These are phyloP conservation scores for Orbilia javanica DNA, from an alignment of 2,329 filamentous ascomycete species.

Conservation along the genomic window DNA sequence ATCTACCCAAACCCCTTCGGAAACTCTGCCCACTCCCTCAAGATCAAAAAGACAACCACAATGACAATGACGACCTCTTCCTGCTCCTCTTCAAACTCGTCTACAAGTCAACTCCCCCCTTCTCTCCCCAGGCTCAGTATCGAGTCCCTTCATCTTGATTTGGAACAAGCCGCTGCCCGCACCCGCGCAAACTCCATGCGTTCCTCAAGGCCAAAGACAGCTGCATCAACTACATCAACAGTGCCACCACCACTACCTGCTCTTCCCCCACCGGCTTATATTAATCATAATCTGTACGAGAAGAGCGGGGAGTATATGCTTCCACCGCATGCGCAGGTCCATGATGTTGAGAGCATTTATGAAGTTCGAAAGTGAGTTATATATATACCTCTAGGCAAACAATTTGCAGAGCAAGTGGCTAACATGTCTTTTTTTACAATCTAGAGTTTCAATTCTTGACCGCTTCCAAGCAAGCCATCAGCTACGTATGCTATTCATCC, in stretches of 20 bases:
- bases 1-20: constrained; percentile 28
- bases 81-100: constrained; percentile 1
- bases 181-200: constrained; percentile 18
- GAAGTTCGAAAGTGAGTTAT: constrained; percentile 40
- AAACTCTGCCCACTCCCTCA: constrained; percentile 16
- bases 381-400: neutral
- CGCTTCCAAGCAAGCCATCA: constrained; percentile 33
- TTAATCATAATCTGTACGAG: constrained; percentile 19
- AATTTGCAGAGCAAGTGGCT: neutral
- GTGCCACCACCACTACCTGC: constrained; percentile 1
- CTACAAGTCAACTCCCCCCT: constrained; percentile 13
- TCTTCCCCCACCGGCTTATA: constrained; percentile 40
- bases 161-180: constrained; percentile 21
- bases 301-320: constrained; percentile 40
- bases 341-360: constrained; percentile 50
- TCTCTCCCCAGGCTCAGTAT: constrained; percentile 39
- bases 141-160: constrained; percentile 37
- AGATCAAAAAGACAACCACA: constrained; percentile 20
- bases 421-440: neutral
- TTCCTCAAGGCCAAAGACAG: constrained; percentile 26
- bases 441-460: constrained; percentile 33
- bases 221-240: constrained; percentile 21
- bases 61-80: neutral
- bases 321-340: constrained; percentile 39
- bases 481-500: constrained; percentile 47